Base-by-base conservation (phyloP, 2,329 filamentous ascomycete species). In the Apiospora saccharicola region DNA sequence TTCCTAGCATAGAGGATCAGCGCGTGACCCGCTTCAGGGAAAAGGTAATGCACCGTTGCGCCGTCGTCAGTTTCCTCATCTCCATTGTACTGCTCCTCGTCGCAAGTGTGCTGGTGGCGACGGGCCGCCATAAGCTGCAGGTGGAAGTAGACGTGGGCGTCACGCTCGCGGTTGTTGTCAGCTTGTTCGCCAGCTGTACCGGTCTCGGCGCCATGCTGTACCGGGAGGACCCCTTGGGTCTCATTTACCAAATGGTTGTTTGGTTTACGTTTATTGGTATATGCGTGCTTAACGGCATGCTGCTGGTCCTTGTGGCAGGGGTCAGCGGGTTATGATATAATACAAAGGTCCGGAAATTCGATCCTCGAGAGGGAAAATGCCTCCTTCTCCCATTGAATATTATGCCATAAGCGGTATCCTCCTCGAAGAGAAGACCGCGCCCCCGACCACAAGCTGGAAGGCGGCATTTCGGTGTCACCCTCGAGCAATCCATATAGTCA, bases 121-220 rank as follows among this genome's bases (percentile, higher is more conserved):
- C 93, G 0, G 93, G 93, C 12, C 87, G 89, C 67, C 91, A 90
- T 78, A 92, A 89, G 79, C 86, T 92, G 75, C 86, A 88, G 5
- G 86, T 90, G n/a, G 90, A 94, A 80, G 93, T 96, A 4, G 92
- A 95, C 77, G 89, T 89, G 0, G 80, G 91, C 12, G 92, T 93
- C 1, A 86, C 93, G 0, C 85, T 94, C 53, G 93, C 92, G 13
- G 90, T 92, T 22, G 86, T 93, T 44, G 85, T 89, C 43, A 93
- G 91, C 74, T 80, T 95, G 53, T 86, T 90, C 73, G 90, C 90
- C 76, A 90, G 89, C 0, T 89, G 90, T 67, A 84, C 88, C 16
- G 92, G 87, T 0, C 84, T 94, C 8, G 89, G 87, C 46, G 86
- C 88, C 79, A 86, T 89, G 74, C 79, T 91, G 16, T 87, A 88